Evolutionary conservation across 306 rosid genomes (phyloP).

Genomic region (Gillenia trifoliata): DNA sequence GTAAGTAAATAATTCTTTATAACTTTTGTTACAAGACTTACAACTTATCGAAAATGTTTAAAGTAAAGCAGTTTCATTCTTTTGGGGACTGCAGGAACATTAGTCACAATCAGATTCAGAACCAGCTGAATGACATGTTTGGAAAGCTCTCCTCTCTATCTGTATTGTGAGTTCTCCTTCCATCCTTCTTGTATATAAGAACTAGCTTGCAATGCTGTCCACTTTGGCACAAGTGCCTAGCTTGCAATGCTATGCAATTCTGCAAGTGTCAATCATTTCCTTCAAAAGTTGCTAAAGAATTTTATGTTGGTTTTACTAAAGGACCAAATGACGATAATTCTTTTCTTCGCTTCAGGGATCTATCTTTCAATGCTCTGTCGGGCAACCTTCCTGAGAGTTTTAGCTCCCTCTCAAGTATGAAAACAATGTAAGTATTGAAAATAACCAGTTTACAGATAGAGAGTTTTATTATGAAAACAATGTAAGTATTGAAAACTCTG

Average conservation of each 20-base stretch:
- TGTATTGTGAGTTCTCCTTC: constrained; percentile 54
- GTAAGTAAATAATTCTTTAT: constrained; percentile 46
- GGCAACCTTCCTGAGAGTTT: constrained; percentile 81
- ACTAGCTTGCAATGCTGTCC: neutral
- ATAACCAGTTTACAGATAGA: too few relatives aligned
- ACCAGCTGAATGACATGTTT: constrained; percentile 45
- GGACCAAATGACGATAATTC: constrained; percentile 13
- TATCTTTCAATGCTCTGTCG: constrained; percentile 70
- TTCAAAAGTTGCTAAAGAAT: neutral
- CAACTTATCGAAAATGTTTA: constrained; percentile 5
- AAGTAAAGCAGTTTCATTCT: constrained; percentile 15
- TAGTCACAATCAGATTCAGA: constrained; percentile 80
- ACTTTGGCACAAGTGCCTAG: constrained; percentile 12
- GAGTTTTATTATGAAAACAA: constrained; percentile 51
- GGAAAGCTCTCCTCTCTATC: constrained; percentile 67
- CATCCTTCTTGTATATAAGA: constrained; percentile 8
- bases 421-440: constrained; percentile 55
- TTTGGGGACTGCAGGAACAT: constrained; percentile 56
- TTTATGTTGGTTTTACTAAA: neutral
- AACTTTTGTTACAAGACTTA: constrained; percentile 4
- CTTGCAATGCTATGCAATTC: neutral
- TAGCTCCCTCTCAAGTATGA: constrained; percentile 70
- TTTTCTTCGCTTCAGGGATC: constrained; percentile 65
- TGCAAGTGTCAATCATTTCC: neutral
- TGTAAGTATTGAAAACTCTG: too few relatives aligned